Percentiles rank a stretch among this genome's conserved stretches.
These are phyloP conservation scores for Amaranthus hypochondriacus DNA, from an alignment of 148 eudicot species.

Conservation along the genomic window DNA sequence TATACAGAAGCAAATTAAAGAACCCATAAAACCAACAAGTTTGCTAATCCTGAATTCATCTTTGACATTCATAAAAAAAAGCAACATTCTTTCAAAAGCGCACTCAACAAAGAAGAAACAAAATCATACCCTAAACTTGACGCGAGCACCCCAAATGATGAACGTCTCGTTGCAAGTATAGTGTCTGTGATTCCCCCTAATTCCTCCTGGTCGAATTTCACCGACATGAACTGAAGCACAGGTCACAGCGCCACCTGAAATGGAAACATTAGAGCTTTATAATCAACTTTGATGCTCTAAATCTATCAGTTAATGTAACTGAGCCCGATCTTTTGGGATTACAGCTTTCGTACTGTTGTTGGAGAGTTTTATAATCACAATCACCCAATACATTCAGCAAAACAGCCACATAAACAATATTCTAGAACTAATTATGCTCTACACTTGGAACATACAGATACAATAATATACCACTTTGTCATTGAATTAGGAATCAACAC, in stretches of 20 bases:
- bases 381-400: not conserved
- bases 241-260: constrained; percentile 62
- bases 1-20: not conserved
- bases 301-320: no score
- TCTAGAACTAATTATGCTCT: not conserved
- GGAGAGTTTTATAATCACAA: not conserved
- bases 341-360: no score
- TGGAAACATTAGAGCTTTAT: constrained; percentile 8
- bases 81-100: not conserved
- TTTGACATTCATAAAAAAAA: not conserved
- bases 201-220: constrained; percentile 71
- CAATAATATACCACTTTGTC: not conserved
- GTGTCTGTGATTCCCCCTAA: constrained; percentile 93
- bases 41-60: not conserved
- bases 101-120: not conserved
- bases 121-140: constrained; percentile 73
- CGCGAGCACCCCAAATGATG: constrained; percentile 86
- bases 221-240: constrained; percentile 83
- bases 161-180: constrained; percentile 84
- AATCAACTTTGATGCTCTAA: not conserved
- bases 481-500: not conserved
- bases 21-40: not conserved
- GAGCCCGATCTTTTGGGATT: no score
- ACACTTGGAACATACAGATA: not conserved
- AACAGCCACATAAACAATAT: not conserved